Conservation (phyloP, 805 yeast genomes). For the Huiozyma naganishii region DNA sequence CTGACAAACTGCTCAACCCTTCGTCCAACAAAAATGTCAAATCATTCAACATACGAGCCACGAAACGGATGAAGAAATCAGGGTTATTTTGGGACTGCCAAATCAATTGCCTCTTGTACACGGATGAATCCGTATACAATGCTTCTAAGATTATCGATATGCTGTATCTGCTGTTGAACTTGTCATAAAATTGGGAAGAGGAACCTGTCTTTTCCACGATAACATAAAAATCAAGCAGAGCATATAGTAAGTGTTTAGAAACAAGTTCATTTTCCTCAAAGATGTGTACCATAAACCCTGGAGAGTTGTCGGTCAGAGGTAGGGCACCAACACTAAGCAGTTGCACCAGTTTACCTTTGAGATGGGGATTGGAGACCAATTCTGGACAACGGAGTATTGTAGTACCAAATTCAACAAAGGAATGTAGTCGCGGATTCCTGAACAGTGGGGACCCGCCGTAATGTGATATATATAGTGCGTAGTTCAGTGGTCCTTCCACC, state of each 20-base stretch:
- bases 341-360: constrained; percentile 77
- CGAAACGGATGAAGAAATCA: constrained; percentile 81
- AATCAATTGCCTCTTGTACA: constrained; percentile 58
- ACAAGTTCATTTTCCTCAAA: constrained; percentile 57
- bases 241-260: constrained; percentile 57
- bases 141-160: constrained; percentile 75
- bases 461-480: constrained; percentile 50
- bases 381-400: constrained; percentile 76
- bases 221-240: constrained; percentile 81
- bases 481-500: constrained; percentile 71
- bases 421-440: constrained; percentile 39
- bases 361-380: constrained; percentile 81
- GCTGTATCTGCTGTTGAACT: constrained; percentile 81
- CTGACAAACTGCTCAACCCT: constrained; percentile 65
- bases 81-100: constrained; percentile 56
- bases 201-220: constrained; percentile 95
- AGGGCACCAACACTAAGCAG: constrained; percentile 65
- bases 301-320: constrained; percentile 42
- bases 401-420: constrained; percentile 61
- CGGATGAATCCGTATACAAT: constrained; percentile 59
- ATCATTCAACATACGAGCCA: constrained; percentile 91
- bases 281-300: constrained; percentile 65
- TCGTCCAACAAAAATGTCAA: constrained; percentile 88
- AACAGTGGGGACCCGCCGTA: constrained; percentile 49
- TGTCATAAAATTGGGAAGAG: constrained; percentile 89